Conservation (phyloP, 106 monocot species). For the Apostasia ramifera region DNA sequence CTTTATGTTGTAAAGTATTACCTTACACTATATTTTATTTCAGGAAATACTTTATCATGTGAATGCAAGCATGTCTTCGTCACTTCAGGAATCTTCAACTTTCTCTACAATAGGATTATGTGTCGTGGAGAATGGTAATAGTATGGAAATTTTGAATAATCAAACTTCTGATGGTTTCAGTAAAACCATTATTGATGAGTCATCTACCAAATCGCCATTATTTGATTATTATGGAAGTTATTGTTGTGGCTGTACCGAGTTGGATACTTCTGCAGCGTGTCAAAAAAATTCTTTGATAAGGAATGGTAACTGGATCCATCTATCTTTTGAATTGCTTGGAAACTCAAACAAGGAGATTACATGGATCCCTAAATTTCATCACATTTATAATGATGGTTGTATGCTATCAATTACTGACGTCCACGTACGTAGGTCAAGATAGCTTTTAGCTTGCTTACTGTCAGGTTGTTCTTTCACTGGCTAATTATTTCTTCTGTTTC, state of each 20-base stretch:
- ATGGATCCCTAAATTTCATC: conserved; percentile 58
- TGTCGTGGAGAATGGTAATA: conserved; percentile 2
- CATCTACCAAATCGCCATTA: conserved; percentile 1
- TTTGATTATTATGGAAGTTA: conserved; percentile 4
- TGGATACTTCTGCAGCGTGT: conserved; percentile 17
- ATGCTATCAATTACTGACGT: conserved; percentile 24
- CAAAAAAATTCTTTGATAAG: conserved; percentile 20
- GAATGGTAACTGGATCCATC: conserved; percentile 48
- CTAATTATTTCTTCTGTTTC: conserved; percentile 1
- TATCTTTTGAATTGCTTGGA: conserved; percentile 8
- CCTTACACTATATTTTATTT: neutral
- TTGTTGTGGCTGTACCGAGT: conserved; percentile 33
- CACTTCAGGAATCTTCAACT: conserved; percentile 37
- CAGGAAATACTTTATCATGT: conserved; percentile 48
- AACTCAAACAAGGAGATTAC: conserved; percentile 9
- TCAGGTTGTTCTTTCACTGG: neutral
- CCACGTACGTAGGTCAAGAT: conserved; percentile 89
- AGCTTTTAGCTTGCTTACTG: neutral
- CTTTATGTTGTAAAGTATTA: neutral
- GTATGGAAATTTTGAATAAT: conserved; percentile 5
- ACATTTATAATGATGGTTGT: conserved; percentile 47
- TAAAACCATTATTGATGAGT: conserved; percentile 6
- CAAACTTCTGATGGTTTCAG: neutral
- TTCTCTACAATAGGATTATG: conserved; percentile 55
- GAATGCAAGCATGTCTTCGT: conserved; percentile 43